Percentiles rank a stretch among this genome's conserved stretches.
phyloP scores from a whole-genome alignment of 2,329 filamentous ascomycete genomes.

The Cordyceps cateniannulata region DNA sequence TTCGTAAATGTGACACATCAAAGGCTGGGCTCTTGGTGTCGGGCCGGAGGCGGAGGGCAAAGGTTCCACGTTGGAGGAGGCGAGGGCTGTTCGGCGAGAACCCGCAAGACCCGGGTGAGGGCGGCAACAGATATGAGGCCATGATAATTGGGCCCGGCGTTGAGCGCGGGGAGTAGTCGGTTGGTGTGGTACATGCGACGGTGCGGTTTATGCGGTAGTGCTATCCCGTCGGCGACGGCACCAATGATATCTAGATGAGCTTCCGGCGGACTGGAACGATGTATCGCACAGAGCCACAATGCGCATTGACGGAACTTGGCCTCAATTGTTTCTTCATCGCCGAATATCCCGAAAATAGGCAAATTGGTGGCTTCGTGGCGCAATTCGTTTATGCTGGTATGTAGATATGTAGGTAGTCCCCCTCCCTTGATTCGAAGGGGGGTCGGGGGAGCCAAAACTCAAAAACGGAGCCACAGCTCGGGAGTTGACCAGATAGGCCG shows the following conservation, averaged over 20 bases:
- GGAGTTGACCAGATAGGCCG: no score
- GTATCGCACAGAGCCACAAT: background rate
- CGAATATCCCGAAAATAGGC: background rate
- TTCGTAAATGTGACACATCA: no score
- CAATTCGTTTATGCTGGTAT: background rate
- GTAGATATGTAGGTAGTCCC: background rate
- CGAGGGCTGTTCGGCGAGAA: background rate
- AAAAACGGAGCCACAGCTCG: background rate
- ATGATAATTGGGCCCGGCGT: background rate
- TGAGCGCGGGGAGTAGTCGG: background rate
- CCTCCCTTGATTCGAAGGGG: constrained; percentile 7
- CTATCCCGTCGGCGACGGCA: background rate
- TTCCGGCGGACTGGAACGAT: background rate
- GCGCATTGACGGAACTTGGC: background rate
- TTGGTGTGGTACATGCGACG: background rate
- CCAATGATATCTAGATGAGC: background rate
- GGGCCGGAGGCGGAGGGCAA: background rate
- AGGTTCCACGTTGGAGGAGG: background rate
- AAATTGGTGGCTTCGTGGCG: background rate
- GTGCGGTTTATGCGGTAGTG: background rate
- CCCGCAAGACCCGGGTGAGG: background rate
- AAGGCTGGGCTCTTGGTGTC: no score
- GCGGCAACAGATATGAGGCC: background rate
- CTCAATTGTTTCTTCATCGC: background rate
- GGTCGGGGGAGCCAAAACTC: constrained; percentile 1